phyloP scores from a whole-genome alignment of 2,329 filamentous ascomycete genomes.

The Huntiella decipiens region DNA sequence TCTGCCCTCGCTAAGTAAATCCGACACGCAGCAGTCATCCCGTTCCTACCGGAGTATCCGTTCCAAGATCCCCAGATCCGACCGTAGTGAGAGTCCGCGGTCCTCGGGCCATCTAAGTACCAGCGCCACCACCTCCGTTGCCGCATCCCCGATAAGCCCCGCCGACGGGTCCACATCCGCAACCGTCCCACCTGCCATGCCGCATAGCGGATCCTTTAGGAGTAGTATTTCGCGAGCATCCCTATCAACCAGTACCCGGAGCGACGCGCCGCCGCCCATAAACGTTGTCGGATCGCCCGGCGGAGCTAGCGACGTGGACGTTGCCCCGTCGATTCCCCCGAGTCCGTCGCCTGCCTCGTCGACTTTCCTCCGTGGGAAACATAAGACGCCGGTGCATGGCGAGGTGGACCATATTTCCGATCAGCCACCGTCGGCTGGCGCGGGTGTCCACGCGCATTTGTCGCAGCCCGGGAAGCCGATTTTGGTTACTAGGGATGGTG shows the following conservation, averaged over 20 bases:
- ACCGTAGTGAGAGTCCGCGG: slow-evolving; percentile 62
- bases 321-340: slow-evolving; percentile 7
- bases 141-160: slow-evolving; percentile 15
- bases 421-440: slow-evolving; percentile 53
- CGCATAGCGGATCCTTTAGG: slow-evolving; percentile 12
- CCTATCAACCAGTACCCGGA: slow-evolving; percentile 14
- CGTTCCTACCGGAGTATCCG: slow-evolving; percentile 70
- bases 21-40: slow-evolving; percentile 81
- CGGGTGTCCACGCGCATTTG: slow-evolving; percentile 35
- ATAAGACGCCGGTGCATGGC: slow-evolving; percentile 58
- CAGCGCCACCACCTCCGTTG: slow-evolving; percentile 24
- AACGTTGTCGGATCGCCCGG: slow-evolving; percentile 22
- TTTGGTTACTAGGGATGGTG: slow-evolving; percentile 59
- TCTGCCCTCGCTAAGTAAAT: slow-evolving; percentile 66
- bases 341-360: slow-evolving; percentile 45
- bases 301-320: slow-evolving; percentile 4
- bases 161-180: slow-evolving; percentile 14
- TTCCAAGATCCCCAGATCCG: slow-evolving; percentile 68
- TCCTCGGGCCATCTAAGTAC: slow-evolving; percentile 49
- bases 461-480: slow-evolving; percentile 76
- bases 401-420: slow-evolving; percentile 94
- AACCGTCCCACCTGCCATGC: not conserved
- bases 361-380: slow-evolving; percentile 54
- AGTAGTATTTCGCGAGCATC: slow-evolving; percentile 5
- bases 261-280: slow-evolving; percentile 14